Evolutionary conservation across 2,329 filamentous ascomycete species (phyloP).

Genomic region (Ploettnerulaceae sp.): DNA sequence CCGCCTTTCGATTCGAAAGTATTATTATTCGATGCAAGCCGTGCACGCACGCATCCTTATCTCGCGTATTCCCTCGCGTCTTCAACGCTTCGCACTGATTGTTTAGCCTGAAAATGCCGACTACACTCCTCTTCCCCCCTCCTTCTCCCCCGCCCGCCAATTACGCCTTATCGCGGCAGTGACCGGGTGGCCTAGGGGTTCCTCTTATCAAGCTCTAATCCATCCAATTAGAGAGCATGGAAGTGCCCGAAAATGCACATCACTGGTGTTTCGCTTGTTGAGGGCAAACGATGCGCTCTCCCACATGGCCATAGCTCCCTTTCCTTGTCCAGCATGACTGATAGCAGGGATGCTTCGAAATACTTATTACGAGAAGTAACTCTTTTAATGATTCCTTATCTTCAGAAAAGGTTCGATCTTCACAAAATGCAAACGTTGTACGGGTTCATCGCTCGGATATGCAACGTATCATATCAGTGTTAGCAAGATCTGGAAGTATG

Average conservation of each 20-base stretch:
- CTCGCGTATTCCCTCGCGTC: neutral
- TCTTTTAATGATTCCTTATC: constrained; percentile 11
- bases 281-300: neutral
- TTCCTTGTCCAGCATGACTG: constrained; percentile 1
- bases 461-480: constrained; percentile 1
- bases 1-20: neutral
- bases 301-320: constrained; percentile 6
- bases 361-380: constrained; percentile 15
- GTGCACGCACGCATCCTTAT: neutral
- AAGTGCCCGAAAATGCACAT: constrained; percentile 12
- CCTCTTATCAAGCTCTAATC: constrained; percentile 5
- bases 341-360: constrained; percentile 13
- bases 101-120: no score
- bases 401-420: constrained; percentile 2
- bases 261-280: constrained; percentile 4
- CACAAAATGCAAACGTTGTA: constrained; percentile 4
- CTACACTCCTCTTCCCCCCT: neutral
- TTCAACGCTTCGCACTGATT: neutral
- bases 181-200: constrained; percentile 4
- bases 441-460: constrained; percentile 1
- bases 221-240: neutral
- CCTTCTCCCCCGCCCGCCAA: no score
- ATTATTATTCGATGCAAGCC: constrained; percentile 9
- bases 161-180: constrained; percentile 12
- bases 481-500: constrained; percentile 9